A percentile compares a stretch with the other conserved stretches of the same genome.
These are phyloP conservation scores for Eutrema japonicum DNA, from an alignment of 345 rosid species.

Conservation along the genomic window DNA sequence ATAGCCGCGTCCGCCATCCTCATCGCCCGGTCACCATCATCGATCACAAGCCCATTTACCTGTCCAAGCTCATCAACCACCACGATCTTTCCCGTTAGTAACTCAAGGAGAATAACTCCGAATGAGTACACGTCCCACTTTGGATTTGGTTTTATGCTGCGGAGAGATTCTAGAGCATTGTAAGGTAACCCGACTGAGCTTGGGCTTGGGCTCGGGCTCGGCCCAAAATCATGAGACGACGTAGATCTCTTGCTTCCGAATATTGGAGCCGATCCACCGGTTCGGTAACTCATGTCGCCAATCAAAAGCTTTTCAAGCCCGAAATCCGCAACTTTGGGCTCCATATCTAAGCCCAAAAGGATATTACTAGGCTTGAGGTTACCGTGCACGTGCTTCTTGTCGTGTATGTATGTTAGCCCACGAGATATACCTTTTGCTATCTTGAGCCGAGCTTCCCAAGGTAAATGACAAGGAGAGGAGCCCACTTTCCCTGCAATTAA, in stretches of 20 bases:
- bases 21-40: conserved; percentile 65
- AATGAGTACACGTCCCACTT: conserved; percentile 94
- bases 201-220: conserved; percentile 64
- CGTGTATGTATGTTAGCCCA: conserved; percentile 80
- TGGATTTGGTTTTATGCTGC: conserved; percentile 78
- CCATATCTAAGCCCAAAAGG: conserved; percentile 73
- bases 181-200: conserved; percentile 61
- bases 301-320: conserved; percentile 79
- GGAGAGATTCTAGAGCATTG: conserved; percentile 81
- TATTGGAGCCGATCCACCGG: conserved; percentile 63
- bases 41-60: conserved; percentile 73
- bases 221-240: conserved; percentile 62
- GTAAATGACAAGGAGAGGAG: conserved; percentile 79
- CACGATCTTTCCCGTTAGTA: conserved; percentile 73
- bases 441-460: conserved; percentile 88
- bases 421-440: conserved; percentile 83
- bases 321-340: conserved; percentile 83
- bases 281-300: conserved; percentile 66
- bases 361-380: conserved; percentile 90
- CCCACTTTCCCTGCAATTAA: conserved; percentile 73
- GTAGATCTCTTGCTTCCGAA: conserved; percentile 87
- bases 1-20: conserved; percentile 73
- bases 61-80: conserved; percentile 83
- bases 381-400: conserved; percentile 85
- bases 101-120: conserved; percentile 80